Percentiles rank a stretch among this genome's conserved stretches.
These are phyloP conservation scores for Carex scoparia DNA, from an alignment of 176 grass and related monocot species.

Conservation along the genomic window DNA sequence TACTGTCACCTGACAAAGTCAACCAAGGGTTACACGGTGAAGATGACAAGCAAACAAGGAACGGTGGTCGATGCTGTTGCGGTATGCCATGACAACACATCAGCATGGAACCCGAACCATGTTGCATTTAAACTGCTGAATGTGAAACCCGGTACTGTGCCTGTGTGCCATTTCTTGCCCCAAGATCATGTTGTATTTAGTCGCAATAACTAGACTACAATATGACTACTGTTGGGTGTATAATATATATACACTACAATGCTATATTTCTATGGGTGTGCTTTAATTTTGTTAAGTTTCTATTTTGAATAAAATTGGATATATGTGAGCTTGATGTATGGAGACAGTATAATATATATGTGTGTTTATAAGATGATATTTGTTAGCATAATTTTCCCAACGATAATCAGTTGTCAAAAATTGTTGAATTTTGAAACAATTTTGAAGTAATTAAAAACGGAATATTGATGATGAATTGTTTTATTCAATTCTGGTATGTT, in stretches of 20 bases:
- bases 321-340: neutral
- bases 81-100: slow-evolving; percentile 71
- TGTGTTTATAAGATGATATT: neutral
- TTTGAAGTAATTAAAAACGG: neutral
- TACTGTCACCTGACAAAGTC: slow-evolving; percentile 53
- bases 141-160: slow-evolving; percentile 68
- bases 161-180: slow-evolving; percentile 79
- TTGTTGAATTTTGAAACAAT: neutral
- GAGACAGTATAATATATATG: neutral
- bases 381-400: neutral
- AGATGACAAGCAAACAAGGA: slow-evolving; percentile 54
- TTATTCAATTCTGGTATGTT: no score
- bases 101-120: slow-evolving; percentile 69
- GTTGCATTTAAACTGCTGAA: slow-evolving; percentile 69
- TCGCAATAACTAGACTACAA: slow-evolving; percentile 22
- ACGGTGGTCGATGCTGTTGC: slow-evolving; percentile 58
- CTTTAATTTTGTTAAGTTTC: neutral
- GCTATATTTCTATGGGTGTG: neutral
- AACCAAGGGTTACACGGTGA: slow-evolving; percentile 64
- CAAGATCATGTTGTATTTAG: slow-evolving; percentile 71
- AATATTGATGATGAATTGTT: no score
- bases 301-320: neutral
- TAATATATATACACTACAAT: neutral
- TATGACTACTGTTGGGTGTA: no score
- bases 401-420: neutral